Base-by-base conservation (phyloP, 352 stramenopile genomes). In the Ochromonadaceae sp. region DNA sequence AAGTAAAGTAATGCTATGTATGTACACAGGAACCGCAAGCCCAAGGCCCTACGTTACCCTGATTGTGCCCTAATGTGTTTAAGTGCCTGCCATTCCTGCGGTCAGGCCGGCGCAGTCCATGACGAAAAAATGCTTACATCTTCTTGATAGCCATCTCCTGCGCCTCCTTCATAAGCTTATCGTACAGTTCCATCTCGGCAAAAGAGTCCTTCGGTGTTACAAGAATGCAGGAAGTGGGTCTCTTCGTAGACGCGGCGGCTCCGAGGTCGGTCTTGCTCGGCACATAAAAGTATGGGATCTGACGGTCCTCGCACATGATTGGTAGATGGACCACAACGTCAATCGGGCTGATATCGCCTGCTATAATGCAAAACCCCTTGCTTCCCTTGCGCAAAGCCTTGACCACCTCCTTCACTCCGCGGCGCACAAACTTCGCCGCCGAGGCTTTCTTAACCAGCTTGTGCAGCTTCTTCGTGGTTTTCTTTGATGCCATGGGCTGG, bases 281-380 rank as follows among this genome's bases (percentile, higher is more conserved):
- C 28, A 77, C 72, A 59, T 78, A 77, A 43, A 98, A 81, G 80
- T 99, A 99, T 25, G 90, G 87, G 49, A 99, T 93, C 70, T 96
- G 84, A 70, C 96, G 86, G 77, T 99, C 93, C 74, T 99, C 95
- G 67, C 95, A 95, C 47, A 98, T 77, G 59, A 98, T 80, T 15
- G 95, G 93, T 56, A 99, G 85, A 82, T 99, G 94, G 65, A 85
- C 94, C 69, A 99, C 95, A n/a, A 99, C 94, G 73, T 99, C 95
- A 40, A 99, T 86, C n/a, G 94, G 95, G 65, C 87, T 98, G 67
- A 99, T 99, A 80, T 99, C 94, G 39, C 93, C 95, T 1, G 95
- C 95, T 47, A 99, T 90, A 59, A 99, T 84, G 69, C 90, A 96
- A 42, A 99, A 70, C 9, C 95, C 94, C 74, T 95, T 98, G 59